Conservation (phyloP, 2,329 filamentous ascomycete genomes). For the Coniochaeta sp. region DNA sequence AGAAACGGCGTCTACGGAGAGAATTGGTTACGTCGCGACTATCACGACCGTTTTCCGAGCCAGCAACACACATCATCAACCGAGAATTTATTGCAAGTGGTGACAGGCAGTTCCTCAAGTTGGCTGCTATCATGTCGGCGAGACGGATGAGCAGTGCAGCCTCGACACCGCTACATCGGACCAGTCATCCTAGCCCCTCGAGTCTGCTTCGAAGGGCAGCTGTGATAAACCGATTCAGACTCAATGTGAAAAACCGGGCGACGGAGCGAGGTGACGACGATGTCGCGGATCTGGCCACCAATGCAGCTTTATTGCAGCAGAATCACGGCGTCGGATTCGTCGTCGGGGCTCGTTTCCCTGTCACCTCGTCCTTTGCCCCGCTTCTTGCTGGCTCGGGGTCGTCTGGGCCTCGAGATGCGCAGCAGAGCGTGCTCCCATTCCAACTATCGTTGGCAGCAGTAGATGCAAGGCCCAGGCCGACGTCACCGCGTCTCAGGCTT, state of each 20-base stretch:
- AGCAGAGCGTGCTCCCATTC: not conserved
- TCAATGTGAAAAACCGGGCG: conserved; percentile 32
- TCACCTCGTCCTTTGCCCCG: conserved; percentile 5
- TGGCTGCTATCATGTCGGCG: conserved; percentile 33
- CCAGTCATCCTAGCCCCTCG: conserved; percentile 12
- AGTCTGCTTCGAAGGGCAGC: conserved; percentile 55
- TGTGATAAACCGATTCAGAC: conserved; percentile 54
- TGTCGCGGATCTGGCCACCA: conserved; percentile 22
- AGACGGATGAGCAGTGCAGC: conserved; percentile 14
- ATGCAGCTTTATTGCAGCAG: conserved; percentile 22
- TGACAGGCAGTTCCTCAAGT: conserved; percentile 40
- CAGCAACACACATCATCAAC: conserved; percentile 62
- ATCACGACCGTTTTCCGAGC: conserved; percentile 60
- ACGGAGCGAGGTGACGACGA: conserved; percentile 20
- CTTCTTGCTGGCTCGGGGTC: not conserved
- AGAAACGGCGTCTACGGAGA: conserved; percentile 60
- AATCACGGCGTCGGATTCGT: conserved; percentile 24
- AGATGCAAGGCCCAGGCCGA: conserved; percentile 3
- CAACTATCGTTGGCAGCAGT: conserved; percentile 2
- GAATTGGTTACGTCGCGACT: conserved; percentile 62
- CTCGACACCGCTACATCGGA: not conserved
- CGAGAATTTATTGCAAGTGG: conserved; percentile 40
- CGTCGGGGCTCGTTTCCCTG: conserved; percentile 22
- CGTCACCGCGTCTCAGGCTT: conserved; percentile 7
- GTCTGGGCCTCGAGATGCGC: not conserved